Evolutionary conservation across 352 stramenopile genomes (phyloP).

Genomic region (Blastocystis hominis): DNA sequence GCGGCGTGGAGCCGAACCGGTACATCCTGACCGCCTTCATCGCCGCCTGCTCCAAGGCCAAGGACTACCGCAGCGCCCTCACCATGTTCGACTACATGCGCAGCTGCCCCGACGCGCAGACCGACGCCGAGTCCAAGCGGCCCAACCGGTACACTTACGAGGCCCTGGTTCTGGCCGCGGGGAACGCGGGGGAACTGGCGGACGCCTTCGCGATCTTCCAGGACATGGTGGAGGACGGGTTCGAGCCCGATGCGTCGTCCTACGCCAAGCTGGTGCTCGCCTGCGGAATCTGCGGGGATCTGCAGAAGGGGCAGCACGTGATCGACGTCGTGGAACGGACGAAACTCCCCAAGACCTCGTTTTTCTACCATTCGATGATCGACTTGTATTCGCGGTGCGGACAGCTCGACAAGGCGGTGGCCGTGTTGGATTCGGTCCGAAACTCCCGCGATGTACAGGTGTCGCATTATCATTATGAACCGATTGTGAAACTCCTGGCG

Average conservation of each 20-base stretch:
- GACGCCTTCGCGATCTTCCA: slow-evolving; percentile 46
- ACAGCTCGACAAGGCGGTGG: slow-evolving; percentile 7
- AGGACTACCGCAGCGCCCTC: slow-evolving; percentile 47
- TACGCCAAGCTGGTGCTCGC: slow-evolving; percentile 43
- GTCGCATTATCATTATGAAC: slow-evolving; percentile 54
- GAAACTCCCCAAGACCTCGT: slow-evolving; percentile 21
- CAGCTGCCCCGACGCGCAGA: neutral
- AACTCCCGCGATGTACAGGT: neutral
- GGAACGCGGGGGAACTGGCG: slow-evolving; percentile 1
- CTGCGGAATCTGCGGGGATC: slow-evolving; percentile 35
- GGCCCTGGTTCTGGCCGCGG: slow-evolving; percentile 40
- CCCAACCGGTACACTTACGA: slow-evolving; percentile 58
- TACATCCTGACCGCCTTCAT: slow-evolving; percentile 56
- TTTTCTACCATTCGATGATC: slow-evolving; percentile 58
- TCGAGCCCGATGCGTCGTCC: slow-evolving; percentile 19
- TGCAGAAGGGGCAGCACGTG: neutral
- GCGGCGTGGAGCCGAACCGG: slow-evolving; percentile 25
- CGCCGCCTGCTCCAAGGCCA: slow-evolving; percentile 48
- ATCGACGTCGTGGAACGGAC: neutral
- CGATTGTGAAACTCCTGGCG: slow-evolving; percentile 31
- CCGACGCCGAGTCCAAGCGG: slow-evolving; percentile 11
- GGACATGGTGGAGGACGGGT: slow-evolving; percentile 43
- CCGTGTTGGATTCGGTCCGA: slow-evolving; percentile 30
- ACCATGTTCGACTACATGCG: slow-evolving; percentile 58
- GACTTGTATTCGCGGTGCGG: slow-evolving; percentile 45